Conservation (phyloP, 179 eudicot species). For the Gypsophila paniculata region DNA sequence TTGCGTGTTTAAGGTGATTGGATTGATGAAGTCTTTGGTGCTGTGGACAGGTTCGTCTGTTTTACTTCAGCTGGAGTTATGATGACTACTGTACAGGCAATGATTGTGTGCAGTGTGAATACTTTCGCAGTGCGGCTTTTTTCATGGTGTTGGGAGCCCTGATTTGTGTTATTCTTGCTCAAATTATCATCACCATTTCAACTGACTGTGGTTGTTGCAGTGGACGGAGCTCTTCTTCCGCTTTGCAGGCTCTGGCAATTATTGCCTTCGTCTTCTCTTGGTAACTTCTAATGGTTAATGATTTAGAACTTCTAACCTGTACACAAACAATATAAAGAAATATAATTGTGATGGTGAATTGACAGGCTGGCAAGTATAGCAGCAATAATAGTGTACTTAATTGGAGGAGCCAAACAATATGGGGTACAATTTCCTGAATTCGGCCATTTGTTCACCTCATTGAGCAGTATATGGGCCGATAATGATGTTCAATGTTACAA, state of each 20-base stretch:
- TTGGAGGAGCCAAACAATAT: conserved; percentile 21
- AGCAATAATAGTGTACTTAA: conserved; percentile 10
- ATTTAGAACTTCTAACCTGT: not conserved
- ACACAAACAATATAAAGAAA: not conserved
- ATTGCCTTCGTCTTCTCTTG: conserved; percentile 17
- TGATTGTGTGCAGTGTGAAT: conserved; percentile 15
- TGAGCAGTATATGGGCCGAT: not conserved
- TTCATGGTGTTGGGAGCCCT: conserved; percentile 17
- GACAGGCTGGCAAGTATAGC: conserved; percentile 21
- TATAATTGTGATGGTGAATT: not conserved
- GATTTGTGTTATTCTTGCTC: conserved; percentile 18
- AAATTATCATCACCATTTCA: conserved; percentile 16
- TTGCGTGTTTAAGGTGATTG: not conserved
- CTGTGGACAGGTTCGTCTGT: conserved; percentile 18
- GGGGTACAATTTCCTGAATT: conserved; percentile 18
- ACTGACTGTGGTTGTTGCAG: conserved; percentile 23
- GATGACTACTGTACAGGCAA: not conserved
- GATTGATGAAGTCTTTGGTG: not conserved
- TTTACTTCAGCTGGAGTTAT: conserved; percentile 4
- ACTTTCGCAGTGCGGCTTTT: conserved; percentile 21
- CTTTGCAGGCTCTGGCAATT: conserved; percentile 6
- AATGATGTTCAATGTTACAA: conserved; percentile 9
- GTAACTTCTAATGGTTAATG: not conserved
- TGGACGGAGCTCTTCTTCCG: conserved; percentile 11
- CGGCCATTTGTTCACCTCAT: conserved; percentile 7